These are phyloP conservation scores for Lachancea sp. DNA, from an alignment of 805 yeast genomes.

Conservation along the genomic window DNA sequence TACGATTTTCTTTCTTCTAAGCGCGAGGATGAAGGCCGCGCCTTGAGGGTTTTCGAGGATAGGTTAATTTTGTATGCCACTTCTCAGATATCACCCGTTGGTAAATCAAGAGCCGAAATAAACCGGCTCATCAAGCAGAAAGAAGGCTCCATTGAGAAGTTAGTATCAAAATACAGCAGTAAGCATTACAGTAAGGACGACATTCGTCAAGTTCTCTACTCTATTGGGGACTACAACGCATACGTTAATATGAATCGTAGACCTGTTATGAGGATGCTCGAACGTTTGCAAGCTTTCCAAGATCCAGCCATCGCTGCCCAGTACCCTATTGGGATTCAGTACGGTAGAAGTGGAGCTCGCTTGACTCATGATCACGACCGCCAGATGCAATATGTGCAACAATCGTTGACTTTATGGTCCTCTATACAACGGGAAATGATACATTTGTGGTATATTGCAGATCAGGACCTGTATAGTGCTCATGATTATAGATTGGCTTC, in stretches of 20 bases:
- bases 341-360: slow-evolving; percentile 64
- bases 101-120: slow-evolving; percentile 47
- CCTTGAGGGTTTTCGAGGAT: slow-evolving; percentile 47
- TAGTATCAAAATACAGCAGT: slow-evolving; percentile 44
- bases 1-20: slow-evolving; percentile 39
- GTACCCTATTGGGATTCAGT: slow-evolving; percentile 54
- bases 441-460: slow-evolving; percentile 70
- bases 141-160: slow-evolving; percentile 59
- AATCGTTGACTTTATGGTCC: slow-evolving; percentile 70
- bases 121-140: slow-evolving; percentile 56
- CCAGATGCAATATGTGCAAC: slow-evolving; percentile 69
- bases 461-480: slow-evolving; percentile 58
- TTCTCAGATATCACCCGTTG: slow-evolving; percentile 55
- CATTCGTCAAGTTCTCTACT: slow-evolving; percentile 64
- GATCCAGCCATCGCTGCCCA: slow-evolving; percentile 37
- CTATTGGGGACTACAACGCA: slow-evolving; percentile 73
- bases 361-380: slow-evolving; percentile 66
- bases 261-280: slow-evolving; percentile 60
- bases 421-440: slow-evolving; percentile 74
- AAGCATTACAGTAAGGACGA: slow-evolving; percentile 49
- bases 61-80: slow-evolving; percentile 57
- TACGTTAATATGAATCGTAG: slow-evolving; percentile 61
- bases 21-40: slow-evolving; percentile 34
- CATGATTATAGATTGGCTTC: slow-evolving; percentile 51
- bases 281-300: slow-evolving; percentile 44